phyloP scores from a whole-genome alignment of 768 basidiomycete species.

The Mycena leptocephala region DNA sequence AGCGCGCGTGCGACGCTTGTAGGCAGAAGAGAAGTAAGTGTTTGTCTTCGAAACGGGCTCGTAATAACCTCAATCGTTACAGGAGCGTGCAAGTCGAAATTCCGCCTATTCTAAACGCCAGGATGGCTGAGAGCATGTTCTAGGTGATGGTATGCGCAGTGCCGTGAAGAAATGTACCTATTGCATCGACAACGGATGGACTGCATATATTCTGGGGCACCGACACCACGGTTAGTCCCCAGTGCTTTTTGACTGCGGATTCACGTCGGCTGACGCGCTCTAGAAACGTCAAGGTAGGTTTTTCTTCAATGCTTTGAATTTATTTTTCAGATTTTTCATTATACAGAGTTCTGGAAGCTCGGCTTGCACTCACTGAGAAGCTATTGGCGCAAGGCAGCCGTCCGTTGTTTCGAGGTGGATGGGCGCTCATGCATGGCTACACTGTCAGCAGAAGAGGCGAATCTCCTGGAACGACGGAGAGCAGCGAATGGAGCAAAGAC shows the following conservation, averaged over 20 bases:
- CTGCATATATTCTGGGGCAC: conserved; percentile 17
- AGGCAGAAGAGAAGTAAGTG: conserved; percentile 26
- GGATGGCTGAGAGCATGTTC: neutral
- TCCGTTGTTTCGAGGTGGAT: neutral
- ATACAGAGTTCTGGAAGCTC: conserved; percentile 11
- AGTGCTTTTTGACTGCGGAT: neutral
- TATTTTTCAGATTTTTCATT: neutral
- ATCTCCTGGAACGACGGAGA: neutral
- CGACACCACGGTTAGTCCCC: neutral
- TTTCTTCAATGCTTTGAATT: too few species aligned
- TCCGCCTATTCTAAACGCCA: neutral
- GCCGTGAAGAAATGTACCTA: conserved; percentile 7
- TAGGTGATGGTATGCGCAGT: conserved; percentile 25
- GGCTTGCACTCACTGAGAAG: conserved; percentile 16
- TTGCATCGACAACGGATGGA: conserved; percentile 10
- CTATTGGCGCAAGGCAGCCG: conserved; percentile 8
- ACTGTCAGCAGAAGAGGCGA: neutral
- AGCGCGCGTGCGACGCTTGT: conserved; percentile 31
- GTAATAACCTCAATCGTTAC: neutral
- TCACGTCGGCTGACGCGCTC: neutral
- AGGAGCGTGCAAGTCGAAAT: conserved; percentile 12
- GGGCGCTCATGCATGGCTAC: neutral
- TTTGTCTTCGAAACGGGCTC: neutral
- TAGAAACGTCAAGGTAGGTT: conserved; percentile 17
- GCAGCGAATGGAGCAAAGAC: conserved; percentile 15